These are phyloP conservation scores for Tylopilus felleus DNA, from an alignment of 768 basidiomycete genomes.

Conservation along the genomic window DNA sequence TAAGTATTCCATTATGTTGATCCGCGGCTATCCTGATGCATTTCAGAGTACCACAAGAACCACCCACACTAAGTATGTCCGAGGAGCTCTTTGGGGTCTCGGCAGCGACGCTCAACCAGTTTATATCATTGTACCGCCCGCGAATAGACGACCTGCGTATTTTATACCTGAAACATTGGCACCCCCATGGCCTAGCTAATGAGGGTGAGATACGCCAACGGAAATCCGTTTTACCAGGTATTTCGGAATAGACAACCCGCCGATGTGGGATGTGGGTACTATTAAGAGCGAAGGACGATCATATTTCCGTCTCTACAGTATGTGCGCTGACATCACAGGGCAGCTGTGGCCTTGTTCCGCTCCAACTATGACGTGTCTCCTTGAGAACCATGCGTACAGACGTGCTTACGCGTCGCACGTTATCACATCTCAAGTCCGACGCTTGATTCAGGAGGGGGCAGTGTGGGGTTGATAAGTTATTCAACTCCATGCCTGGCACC, in stretches of 20 bases:
- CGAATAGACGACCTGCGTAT: slow-evolving; percentile 25
- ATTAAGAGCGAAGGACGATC: neutral
- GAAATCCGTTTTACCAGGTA: neutral
- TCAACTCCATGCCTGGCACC: neutral
- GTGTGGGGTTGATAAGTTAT: neutral
- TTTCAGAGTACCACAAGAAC: slow-evolving; percentile 85
- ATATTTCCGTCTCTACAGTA: neutral
- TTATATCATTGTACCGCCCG: slow-evolving; percentile 18
- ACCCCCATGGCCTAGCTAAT: neutral
- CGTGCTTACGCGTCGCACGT: neutral
- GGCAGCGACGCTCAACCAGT: slow-evolving; percentile 6
- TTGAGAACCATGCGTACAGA: neutral
- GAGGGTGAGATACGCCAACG: slow-evolving; percentile 2
- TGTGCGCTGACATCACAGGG: slow-evolving; percentile 2
- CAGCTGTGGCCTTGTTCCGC: neutral
- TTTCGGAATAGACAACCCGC: neutral
- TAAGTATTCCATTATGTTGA: slow-evolving; percentile 38
- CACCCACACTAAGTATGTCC: slow-evolving; percentile 59
- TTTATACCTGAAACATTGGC: slow-evolving; percentile 11
- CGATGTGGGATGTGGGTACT: neutral
- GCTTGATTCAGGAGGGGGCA: neutral
- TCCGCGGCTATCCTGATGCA: slow-evolving; percentile 21
- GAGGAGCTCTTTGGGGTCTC: neutral
- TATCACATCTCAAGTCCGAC: neutral
- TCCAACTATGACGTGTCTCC: neutral